Evolutionary conservation across 2,329 filamentous ascomycete species (phyloP).

Genomic region (Ophiocordyceps robertsii): DNA sequence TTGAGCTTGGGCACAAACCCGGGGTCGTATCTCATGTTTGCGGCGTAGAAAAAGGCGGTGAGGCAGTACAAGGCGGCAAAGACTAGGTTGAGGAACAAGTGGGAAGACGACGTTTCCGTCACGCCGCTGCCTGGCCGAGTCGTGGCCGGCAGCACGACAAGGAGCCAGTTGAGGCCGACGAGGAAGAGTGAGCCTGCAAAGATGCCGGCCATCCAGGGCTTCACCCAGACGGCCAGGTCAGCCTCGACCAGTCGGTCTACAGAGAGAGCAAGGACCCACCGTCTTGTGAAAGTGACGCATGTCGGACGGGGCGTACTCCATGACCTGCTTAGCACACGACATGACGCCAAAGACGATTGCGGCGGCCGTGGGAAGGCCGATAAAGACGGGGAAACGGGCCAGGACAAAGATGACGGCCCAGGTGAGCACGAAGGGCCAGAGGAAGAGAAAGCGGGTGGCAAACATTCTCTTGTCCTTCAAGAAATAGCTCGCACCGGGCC

Average conservation of each 20-base stretch:
- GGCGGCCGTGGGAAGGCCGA: constrained; percentile 60
- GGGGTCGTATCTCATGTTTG: constrained; percentile 77
- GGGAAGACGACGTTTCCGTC: constrained; percentile 16
- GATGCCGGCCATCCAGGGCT: constrained; percentile 89
- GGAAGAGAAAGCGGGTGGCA: constrained; percentile 74
- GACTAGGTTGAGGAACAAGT: constrained; percentile 64
- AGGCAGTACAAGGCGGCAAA: constrained; percentile 54
- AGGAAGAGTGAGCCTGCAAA: constrained; percentile 81
- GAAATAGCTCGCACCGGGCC: constrained; percentile 59
- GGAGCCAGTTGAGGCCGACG: constrained; percentile 63
- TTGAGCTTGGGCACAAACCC: constrained; percentile 86
- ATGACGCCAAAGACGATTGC: constrained; percentile 58
- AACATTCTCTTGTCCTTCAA: constrained; percentile 67
- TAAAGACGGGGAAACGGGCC: constrained; percentile 58
- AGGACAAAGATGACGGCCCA: constrained; percentile 59
- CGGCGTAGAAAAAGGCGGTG: constrained; percentile 75
- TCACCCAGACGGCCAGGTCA: not conserved
- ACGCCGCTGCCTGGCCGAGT: constrained; percentile 1
- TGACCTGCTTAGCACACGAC: constrained; percentile 61
- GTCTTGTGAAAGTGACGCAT: constrained; percentile 88
- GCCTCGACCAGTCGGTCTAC: not conserved
- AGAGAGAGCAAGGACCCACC: constrained; percentile 31
- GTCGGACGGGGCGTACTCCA: constrained; percentile 72
- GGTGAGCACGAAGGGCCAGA: constrained; percentile 73
- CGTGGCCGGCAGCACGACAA: constrained; percentile 49